These are phyloP conservation scores for Melaleuca alternifolia DNA, from an alignment of 345 rosid species.

Conservation along the genomic window DNA sequence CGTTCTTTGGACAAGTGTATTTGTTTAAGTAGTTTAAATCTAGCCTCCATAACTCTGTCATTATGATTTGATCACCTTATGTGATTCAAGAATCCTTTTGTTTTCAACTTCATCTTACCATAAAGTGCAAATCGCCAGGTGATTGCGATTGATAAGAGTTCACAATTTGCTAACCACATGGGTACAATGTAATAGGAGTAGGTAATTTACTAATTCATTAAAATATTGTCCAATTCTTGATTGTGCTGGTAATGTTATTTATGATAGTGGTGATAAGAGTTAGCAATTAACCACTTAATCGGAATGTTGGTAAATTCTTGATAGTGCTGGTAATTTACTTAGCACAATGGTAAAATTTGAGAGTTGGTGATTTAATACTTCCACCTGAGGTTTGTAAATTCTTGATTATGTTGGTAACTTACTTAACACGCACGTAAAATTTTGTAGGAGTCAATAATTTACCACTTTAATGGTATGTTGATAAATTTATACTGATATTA, in stretches of 20 bases:
- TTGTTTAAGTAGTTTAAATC: neutral
- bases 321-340: neutral
- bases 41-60: neutral
- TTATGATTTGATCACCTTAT: neutral
- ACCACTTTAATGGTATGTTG: neutral
- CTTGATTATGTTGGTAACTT: neutral
- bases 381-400: neutral
- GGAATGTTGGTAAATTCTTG: neutral
- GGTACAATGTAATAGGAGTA: neutral
- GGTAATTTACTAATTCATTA: neutral
- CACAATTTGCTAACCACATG: neutral
- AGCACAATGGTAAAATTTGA: neutral
- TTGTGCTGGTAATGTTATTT: neutral
- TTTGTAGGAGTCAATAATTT: neutral
- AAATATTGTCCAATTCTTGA: neutral
- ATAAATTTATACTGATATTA: too few species aligned
- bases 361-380: neutral
- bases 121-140: too few species aligned
- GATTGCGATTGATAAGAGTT: neutral
- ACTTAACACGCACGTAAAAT: neutral
- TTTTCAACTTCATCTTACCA: neutral
- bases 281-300: too few species aligned
- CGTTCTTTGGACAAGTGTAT: neutral
- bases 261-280: neutral
- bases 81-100: neutral